Base-by-base conservation (phyloP, 148 eudicot genomes). In the Cornus florida region DNA sequence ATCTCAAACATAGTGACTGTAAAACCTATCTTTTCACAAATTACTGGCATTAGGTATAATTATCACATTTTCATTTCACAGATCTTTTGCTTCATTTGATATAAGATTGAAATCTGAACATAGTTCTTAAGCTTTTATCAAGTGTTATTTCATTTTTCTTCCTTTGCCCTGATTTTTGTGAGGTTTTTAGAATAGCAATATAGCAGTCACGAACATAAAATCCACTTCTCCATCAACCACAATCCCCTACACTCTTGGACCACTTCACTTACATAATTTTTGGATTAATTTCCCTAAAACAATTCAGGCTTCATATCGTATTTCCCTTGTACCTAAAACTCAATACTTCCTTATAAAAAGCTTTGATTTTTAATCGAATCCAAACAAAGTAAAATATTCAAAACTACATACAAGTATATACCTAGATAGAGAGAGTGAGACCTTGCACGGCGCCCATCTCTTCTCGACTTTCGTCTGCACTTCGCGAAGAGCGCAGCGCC, bases 381-480 rank as follows among this genome's bases (percentile, higher is more conserved):
- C 66, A 6, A 11, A 53, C 24, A 62, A 62, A 20, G 22, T 3
- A 62, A 20, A 7, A 75, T 46, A n/a, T 19, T 2, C 32, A 62
- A 48, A 41, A 5, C 28, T 28, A 28, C 28, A 28, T 28, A 28
- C 28, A 28, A 28, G 28, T 28, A 28, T 28, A 28, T 28, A 28
- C 28, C 28, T 28, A 28, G 28, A 28, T 28, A 28, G 28, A 67
- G 16, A 7, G 13, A 23, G 33, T 22, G 22, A 17, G 23, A 79
- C 81, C 81, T 79, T 72, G 81, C 19, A 65, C 81, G 5, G 76
- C 69, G 31, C 81, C 81, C 81, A 79, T 79, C 59, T 79, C 81
- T 79, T 79, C 71, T 79, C 81, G 31, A 79, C 81, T 48, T 79
- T 79, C 5, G 81, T 71, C 70, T 79, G 81, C 81, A 79, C 72